Base-by-base conservation (phyloP, 192 early-diverging fungal species). In the Phlyctochytrium arcticum region DNA sequence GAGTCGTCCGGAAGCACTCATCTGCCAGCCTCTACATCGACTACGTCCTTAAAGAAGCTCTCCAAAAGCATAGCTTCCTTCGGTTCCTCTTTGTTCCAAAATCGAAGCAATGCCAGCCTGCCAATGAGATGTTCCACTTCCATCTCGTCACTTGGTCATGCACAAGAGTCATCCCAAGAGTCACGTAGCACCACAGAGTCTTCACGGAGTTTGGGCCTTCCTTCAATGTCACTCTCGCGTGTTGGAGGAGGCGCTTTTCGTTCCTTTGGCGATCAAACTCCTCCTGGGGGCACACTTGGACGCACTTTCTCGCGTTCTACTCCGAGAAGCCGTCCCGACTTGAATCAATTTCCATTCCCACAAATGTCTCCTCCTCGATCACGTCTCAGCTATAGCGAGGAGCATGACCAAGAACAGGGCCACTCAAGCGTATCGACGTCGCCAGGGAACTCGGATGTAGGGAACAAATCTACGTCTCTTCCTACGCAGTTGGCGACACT, bases 21-120 rank as follows among this genome's bases (percentile, higher is more conserved):
- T 60, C 1, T 24, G 8, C 8, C 60, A 15, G 24, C 24, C 1
- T 32, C 60, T 17, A 37, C 35, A 10, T 30, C 26, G 12, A 36
- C 62, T 6, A 21, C 21, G 8, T 63, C 61, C 8, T n/a, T 65
- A 35, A 23, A 29, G 39, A 2, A n/a, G 15, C 31, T 65, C 3
- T 57, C 51, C 23, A 55, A 34, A 65, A 65, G 63, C 44, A 21
- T 65, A 5, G 53, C 63, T n/a, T 65, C 63, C 6, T 65, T 65
- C 27, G 63, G 63, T 4, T 65, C 63, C 8, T 19, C 19, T 4
- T n/a, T 65, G 5, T 57, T 65, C 44, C 36, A 57, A n/a, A 56
- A 15, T 30, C 50, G 63, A 9, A 65, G 63, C 44, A 55, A 65
- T 34, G 5, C 63, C 31, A 65, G 63, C 30, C n/a, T 57, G 53